These are phyloP conservation scores for Lodderomyces jiufengensis DNA, from an alignment of 1,139 yeast species.

Conservation along the genomic window DNA sequence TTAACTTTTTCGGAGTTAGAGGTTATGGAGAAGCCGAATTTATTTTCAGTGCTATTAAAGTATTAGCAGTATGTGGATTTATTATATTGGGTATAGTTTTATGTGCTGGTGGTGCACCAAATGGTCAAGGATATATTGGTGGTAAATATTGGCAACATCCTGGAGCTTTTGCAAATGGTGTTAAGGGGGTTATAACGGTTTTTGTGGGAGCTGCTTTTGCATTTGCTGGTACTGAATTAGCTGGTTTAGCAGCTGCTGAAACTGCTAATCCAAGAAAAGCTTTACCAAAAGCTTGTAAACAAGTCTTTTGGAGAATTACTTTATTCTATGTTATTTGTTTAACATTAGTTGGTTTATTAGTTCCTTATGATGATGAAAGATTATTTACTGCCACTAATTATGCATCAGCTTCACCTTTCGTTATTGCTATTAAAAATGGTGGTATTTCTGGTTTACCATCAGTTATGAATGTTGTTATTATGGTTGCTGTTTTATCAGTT, in stretches of 20 bases:
- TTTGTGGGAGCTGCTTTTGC: conserved; percentile 47
- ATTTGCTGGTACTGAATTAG: conserved; percentile 47
- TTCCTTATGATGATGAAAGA: conserved; percentile 32
- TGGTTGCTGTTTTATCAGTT: conserved; percentile 46
- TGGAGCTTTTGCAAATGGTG: conserved; percentile 34
- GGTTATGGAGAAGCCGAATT: conserved; percentile 77
- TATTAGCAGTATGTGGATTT: conserved; percentile 63
- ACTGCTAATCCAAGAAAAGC: conserved; percentile 38
- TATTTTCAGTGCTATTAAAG: conserved; percentile 55
- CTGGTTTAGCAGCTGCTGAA: conserved; percentile 45
- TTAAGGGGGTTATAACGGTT: conserved; percentile 51
- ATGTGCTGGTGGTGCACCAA: conserved; percentile 61
- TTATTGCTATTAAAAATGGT: conserved; percentile 41
- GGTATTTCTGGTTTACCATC: conserved; percentile 44
- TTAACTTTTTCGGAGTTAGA: conserved; percentile 61
- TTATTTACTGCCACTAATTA: conserved; percentile 33
- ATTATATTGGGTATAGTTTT: conserved; percentile 69
- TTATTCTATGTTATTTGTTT: conserved; percentile 44
- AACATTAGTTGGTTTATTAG: conserved; percentile 41
- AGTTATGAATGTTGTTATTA: conserved; percentile 47
- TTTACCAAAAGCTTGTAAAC: conserved; percentile 44
- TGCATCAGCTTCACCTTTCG: conserved; percentile 48
- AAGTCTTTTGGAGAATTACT: conserved; percentile 46
- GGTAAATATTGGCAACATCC: conserved; percentile 62
- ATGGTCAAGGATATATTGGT: conserved; percentile 46